A percentile compares a stretch with the other conserved stretches of the same genome.
Evolutionary conservation across 805 yeast genomes (phyloP).

Genomic region (Komagataella pseudopastoris): DNA sequence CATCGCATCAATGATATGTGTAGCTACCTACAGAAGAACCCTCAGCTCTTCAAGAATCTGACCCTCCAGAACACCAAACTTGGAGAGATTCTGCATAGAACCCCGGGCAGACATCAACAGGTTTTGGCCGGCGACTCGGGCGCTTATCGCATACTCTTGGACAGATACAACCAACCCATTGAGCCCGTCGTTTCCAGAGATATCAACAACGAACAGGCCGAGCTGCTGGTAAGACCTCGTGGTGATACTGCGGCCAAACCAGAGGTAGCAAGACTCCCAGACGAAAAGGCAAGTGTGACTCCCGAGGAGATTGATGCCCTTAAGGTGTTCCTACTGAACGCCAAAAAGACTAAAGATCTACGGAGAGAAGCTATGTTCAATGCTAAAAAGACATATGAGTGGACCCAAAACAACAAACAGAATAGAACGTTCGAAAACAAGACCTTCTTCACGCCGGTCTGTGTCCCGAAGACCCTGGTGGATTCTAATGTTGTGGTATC

Average conservation of each 20-base stretch:
- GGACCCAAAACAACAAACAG: conserved; percentile 23
- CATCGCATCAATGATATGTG: background rate
- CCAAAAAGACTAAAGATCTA: conserved; percentile 24
- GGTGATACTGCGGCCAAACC: conserved; percentile 15
- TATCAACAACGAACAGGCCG: conserved; percentile 4
- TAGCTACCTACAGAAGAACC: background rate
- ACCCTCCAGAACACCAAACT: background rate
- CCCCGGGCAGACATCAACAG: background rate
- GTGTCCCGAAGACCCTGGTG: conserved; percentile 17
- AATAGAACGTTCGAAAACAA: conserved; percentile 25
- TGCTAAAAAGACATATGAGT: conserved; percentile 36
- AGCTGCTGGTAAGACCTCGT: conserved; percentile 4
- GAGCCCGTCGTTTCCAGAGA: background rate
- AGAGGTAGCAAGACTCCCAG: background rate
- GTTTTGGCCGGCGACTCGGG: background rate
- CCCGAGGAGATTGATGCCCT: conserved; percentile 16
- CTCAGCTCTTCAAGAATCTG: background rate
- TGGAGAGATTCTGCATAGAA: background rate
- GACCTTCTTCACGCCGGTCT: conserved; percentile 33
- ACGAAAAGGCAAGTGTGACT: background rate
- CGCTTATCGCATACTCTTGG: background rate
- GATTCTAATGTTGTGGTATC: conserved; percentile 4
- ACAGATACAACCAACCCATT: background rate
- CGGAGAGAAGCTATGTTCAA: conserved; percentile 32
- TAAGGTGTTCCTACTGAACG: conserved; percentile 27